These are phyloP conservation scores for Blumeria hordei DNA, from an alignment of 2,329 filamentous ascomycete species.

Conservation along the genomic window DNA sequence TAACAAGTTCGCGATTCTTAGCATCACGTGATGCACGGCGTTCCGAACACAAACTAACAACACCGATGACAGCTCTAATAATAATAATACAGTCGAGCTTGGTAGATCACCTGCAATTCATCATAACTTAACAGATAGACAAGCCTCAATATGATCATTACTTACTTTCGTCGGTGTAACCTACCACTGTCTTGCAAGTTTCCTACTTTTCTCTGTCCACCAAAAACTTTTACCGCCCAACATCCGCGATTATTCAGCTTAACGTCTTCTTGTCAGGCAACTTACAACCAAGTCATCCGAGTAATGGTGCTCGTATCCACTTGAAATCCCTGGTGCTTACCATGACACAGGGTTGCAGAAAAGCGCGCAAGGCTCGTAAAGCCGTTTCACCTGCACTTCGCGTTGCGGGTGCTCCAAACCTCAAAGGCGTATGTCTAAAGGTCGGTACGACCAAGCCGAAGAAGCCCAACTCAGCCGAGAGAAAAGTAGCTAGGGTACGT, in stretches of 20 bases:
- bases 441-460: slow-evolving; percentile 88
- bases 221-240: no score
- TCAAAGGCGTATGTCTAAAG: slow-evolving; percentile 91
- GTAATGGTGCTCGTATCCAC: slow-evolving; percentile 3
- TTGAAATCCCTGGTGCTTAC: background rate
- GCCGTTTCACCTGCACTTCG: slow-evolving; percentile 67
- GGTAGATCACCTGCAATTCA: no score
- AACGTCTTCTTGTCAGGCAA: slow-evolving; percentile 12
- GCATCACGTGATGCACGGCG: no score
- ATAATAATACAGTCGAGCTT: no score
- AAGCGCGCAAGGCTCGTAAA: slow-evolving; percentile 58
- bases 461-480: slow-evolving; percentile 95
- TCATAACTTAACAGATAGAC: no score
- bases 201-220: no score
- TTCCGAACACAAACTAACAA: no score
- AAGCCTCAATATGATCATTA: no score
- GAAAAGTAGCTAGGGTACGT: slow-evolving; percentile 81
- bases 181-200: no score
- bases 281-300: slow-evolving; percentile 13
- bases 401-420: slow-evolving; percentile 42
- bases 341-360: slow-evolving; percentile 37
- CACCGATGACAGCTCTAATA: no score
- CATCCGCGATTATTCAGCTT: slow-evolving; percentile 8
- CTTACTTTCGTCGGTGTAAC: no score
- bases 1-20: no score